phyloP scores from a whole-genome alignment of 1,139 yeast genomes.

The Blastobotrys niveus region DNA sequence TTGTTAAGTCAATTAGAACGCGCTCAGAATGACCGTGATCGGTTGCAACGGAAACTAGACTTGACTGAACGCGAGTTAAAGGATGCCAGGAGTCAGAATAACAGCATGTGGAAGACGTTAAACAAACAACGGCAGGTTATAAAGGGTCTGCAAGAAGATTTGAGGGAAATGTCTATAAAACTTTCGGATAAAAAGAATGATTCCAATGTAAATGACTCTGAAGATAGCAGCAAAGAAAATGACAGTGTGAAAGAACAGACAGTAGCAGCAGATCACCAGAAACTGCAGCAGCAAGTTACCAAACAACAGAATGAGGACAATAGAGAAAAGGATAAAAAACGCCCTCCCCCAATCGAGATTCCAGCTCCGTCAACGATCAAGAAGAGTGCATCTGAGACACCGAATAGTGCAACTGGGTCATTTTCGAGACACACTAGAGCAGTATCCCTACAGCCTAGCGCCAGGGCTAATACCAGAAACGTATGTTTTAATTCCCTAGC shows the following conservation, averaged over 20 bases:
- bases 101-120: constrained; percentile 7
- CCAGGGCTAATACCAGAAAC: too few species aligned
- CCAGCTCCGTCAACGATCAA: not conserved
- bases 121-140: constrained; percentile 10
- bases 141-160: constrained; percentile 4
- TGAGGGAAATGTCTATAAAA: constrained; percentile 3
- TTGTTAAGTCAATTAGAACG: not conserved
- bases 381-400: constrained; percentile 6
- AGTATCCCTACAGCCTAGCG: constrained; percentile 5
- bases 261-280: too few species aligned
- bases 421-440: not conserved
- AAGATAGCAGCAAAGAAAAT: too few species aligned
- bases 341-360: constrained; percentile 6
- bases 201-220: too few species aligned
- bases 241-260: too few species aligned
- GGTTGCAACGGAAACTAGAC: not conserved
- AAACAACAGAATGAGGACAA: too few species aligned
- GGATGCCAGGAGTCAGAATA: not conserved
- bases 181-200: too few species aligned
- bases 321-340: not conserved
- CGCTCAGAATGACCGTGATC: constrained; percentile 2
- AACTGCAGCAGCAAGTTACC: too few species aligned
- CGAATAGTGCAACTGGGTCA: not conserved
- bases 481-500: too few species aligned
- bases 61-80: not conserved